phyloP scores from a whole-genome alignment of 2,329 filamentous ascomycete species.

The Orbilia brochopaga region DNA sequence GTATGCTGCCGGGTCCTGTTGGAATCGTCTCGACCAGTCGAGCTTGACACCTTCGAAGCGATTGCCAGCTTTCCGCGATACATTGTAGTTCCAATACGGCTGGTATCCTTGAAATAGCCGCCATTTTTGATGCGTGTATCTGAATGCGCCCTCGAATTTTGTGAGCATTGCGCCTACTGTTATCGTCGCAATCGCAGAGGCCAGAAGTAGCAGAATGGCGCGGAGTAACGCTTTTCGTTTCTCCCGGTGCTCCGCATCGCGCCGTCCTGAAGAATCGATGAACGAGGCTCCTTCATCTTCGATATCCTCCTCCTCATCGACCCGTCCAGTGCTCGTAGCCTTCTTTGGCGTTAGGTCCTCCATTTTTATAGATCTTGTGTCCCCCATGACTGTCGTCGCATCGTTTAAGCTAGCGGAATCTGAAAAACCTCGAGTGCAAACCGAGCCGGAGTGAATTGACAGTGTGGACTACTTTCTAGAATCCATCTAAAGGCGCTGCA shows the following conservation, averaged over 20 bases:
- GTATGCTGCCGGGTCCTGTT: conserved; percentile 62
- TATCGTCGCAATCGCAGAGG: conserved; percentile 25
- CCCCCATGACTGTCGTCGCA: conserved; percentile 9
- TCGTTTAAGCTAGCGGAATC: background rate
- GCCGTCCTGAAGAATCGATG: background rate
- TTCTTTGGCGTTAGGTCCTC: conserved; percentile 12
- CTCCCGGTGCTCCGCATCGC: conserved; percentile 9
- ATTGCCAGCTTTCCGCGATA: conserved; percentile 3
- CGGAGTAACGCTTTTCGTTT: conserved; percentile 33
- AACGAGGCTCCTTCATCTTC: conserved; percentile 4
- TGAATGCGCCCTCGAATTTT: conserved; percentile 13
- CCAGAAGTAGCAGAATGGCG: conserved; percentile 27
- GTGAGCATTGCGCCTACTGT: conserved; percentile 35
- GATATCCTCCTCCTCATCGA: conserved; percentile 18
- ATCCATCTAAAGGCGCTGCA: background rate
- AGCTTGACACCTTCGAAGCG: background rate
- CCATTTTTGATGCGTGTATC: conserved; percentile 13
- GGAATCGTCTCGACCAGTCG: conserved; percentile 12
- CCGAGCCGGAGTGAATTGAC: background rate
- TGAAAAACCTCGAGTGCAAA: background rate
- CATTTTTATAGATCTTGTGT: conserved; percentile 1
- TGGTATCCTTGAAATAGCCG: conserved; percentile 18
- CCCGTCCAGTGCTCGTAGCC: conserved; percentile 9
- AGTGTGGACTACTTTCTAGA: background rate
- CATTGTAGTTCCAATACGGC: background rate